Conservation (phyloP, 2,329 filamentous ascomycete species). For the Penicillium frequentans region DNA sequence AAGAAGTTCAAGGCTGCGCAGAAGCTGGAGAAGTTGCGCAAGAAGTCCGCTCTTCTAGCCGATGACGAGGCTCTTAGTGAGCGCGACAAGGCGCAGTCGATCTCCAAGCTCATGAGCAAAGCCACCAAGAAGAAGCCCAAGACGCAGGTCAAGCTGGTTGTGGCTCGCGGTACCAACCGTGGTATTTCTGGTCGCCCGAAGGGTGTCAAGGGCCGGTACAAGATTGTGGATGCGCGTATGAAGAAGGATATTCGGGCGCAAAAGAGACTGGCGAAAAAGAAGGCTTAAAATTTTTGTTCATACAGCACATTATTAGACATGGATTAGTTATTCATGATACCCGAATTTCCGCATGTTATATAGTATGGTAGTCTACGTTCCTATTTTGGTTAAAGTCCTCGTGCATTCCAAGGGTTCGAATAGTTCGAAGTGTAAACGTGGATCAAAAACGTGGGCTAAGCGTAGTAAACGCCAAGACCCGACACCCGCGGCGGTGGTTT, state of each 20-base stretch:
- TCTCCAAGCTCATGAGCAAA: slow-evolving; percentile 76
- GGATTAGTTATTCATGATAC: slow-evolving; percentile 19
- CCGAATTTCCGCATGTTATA: background rate
- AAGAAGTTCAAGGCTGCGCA: slow-evolving; percentile 97
- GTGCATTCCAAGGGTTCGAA: background rate
- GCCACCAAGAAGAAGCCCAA: slow-evolving; percentile 85
- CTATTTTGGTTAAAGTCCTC: slow-evolving; percentile 8
- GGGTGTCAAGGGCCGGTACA: slow-evolving; percentile 94
- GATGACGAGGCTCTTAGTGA: slow-evolving; percentile 92
- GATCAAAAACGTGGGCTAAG: background rate
- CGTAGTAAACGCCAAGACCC: slow-evolving; percentile 3
- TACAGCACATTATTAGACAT: slow-evolving; percentile 16
- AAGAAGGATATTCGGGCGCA: slow-evolving; percentile 93
- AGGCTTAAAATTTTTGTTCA: slow-evolving; percentile 45
- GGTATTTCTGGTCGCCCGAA: slow-evolving; percentile 83
- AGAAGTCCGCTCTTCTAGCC: slow-evolving; percentile 88
- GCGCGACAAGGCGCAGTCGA: slow-evolving; percentile 88
- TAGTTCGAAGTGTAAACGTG: background rate
- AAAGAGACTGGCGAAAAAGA: slow-evolving; percentile 78
- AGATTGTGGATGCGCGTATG: slow-evolving; percentile 92
- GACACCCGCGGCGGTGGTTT: slow-evolving; percentile 11
- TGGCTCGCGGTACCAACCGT: slow-evolving; percentile 79
- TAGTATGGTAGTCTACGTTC: background rate
- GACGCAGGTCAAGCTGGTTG: slow-evolving; percentile 80
- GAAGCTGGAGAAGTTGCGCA: slow-evolving; percentile 88